Conservation (phyloP, 768 basidiomycete species). For the Mycena leptocephala region DNA sequence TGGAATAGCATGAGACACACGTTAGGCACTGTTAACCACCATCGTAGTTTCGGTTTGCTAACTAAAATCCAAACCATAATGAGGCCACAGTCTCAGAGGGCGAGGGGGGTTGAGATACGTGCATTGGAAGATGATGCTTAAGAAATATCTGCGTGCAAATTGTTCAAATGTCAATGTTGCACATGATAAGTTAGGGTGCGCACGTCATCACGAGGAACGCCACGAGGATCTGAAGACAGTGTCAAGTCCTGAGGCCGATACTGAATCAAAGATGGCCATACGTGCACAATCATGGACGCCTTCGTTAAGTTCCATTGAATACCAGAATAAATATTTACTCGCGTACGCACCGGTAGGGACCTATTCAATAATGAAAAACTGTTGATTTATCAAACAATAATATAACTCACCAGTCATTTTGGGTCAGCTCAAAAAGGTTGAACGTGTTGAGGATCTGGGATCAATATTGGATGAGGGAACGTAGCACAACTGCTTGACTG, state of each 20-base stretch:
- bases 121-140: slow-evolving; percentile 1
- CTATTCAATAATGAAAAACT: not conserved
- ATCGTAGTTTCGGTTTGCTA: not conserved
- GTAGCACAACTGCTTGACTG: not conserved
- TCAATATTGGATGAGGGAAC: not conserved
- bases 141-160: not conserved
- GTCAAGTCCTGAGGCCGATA: not conserved
- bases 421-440: not conserved
- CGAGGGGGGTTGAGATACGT: not conserved
- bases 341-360: not conserved
- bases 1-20: not conserved
- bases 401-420: not conserved
- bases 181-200: not conserved
- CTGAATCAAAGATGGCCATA: not conserved
- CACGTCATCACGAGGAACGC: not conserved
- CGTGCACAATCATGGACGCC: slow-evolving; percentile 3
- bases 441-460: not conserved
- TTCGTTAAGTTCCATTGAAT: not conserved
- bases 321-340: not conserved
- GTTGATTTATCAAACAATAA: not conserved
- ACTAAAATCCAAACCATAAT: not conserved
- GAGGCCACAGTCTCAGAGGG: not conserved
- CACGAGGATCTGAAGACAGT: not conserved
- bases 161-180: not conserved
- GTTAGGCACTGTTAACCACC: not conserved